These are phyloP conservation scores for Elsinoe ampelina DNA, from an alignment of 2,329 filamentous ascomycete genomes.

Conservation along the genomic window DNA sequence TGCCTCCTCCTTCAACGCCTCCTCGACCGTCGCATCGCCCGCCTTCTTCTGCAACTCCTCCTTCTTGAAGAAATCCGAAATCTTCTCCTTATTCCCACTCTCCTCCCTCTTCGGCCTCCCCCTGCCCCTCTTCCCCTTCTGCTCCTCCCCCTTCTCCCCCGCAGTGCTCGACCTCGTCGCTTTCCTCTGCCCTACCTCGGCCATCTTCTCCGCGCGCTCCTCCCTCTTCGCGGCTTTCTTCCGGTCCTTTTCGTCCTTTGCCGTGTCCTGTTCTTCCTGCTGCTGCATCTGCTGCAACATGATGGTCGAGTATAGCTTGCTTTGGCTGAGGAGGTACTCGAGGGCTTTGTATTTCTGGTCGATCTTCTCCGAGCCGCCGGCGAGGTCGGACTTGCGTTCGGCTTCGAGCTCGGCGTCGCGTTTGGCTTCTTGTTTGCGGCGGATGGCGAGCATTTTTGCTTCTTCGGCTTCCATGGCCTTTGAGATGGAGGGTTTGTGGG, in stretches of 20 bases:
- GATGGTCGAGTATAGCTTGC: constrained; percentile 43
- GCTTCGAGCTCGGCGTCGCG: constrained; percentile 35
- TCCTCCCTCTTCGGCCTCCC: constrained; percentile 29
- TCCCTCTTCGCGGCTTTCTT: constrained; percentile 39
- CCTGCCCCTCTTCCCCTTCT: constrained; percentile 17
- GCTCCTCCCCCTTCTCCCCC: constrained; percentile 17
- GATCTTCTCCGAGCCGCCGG: constrained; percentile 36
- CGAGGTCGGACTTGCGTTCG: constrained; percentile 38
- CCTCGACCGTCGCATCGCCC: constrained; percentile 44
- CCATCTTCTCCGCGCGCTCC: constrained; percentile 38
- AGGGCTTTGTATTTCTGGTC: constrained; percentile 44
- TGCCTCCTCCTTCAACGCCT: constrained; percentile 50
- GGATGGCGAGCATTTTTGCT: constrained; percentile 34
- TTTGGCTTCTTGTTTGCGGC: constrained; percentile 37
- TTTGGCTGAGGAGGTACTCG: constrained; percentile 44
- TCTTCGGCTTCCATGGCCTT: constrained; percentile 39
- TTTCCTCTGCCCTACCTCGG: constrained; percentile 37
- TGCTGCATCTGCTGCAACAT: constrained; percentile 46
- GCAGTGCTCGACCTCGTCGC: constrained; percentile 32
- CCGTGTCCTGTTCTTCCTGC: constrained; percentile 40
- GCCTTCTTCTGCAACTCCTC: constrained; percentile 46
- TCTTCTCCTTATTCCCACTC: constrained; percentile 33
- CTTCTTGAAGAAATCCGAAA: constrained; percentile 53
- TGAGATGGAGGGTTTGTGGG: constrained; percentile 25
- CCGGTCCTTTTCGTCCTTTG: constrained; percentile 36